Evolutionary conservation across 148 eudicot genomes (phyloP).

Genomic region (Pharnaceum exiguum): DNA sequence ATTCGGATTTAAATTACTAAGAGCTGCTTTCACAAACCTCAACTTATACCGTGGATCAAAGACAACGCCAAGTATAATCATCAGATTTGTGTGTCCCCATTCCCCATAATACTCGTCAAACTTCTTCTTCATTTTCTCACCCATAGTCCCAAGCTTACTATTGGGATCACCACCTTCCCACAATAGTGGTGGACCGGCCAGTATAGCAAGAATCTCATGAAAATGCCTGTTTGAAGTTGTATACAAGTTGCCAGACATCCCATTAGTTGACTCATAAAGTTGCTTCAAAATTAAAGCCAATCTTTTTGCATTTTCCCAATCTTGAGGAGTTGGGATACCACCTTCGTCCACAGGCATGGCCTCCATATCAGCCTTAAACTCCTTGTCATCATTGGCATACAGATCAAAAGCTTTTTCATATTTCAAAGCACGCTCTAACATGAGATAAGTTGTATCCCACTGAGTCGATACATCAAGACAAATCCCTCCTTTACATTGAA

Average conservation of each 20-base stretch:
- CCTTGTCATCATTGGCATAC: too few relatives aligned
- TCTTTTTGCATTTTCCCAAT: neutral
- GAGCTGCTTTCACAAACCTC: neutral
- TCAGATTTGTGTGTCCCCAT: neutral
- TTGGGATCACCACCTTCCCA: too few relatives aligned
- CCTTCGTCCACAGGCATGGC: too few relatives aligned
- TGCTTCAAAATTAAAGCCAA: neutral
- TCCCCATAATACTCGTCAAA: constrained; percentile 2
- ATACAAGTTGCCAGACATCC: neutral
- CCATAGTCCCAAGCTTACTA: neutral
- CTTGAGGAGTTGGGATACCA: too few relatives aligned
- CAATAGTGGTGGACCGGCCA: too few relatives aligned
- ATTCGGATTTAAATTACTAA: neutral
- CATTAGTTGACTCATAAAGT: neutral
- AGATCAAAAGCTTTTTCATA: constrained; percentile 5
- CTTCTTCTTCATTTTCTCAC: neutral
- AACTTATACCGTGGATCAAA: neutral
- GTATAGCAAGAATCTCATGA: too few relatives aligned
- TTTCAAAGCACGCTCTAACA: constrained; percentile 9
- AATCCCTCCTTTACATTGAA: neutral
- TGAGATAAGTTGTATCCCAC: constrained; percentile 17
- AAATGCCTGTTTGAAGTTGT: neutral
- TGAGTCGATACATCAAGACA: constrained; percentile 16
- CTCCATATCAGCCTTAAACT: too few relatives aligned
- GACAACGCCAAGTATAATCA: neutral